Evolutionary conservation across 371 early-diverging fungal genomes (phyloP).

Genomic region (Pancytospora epiphaga): DNA sequence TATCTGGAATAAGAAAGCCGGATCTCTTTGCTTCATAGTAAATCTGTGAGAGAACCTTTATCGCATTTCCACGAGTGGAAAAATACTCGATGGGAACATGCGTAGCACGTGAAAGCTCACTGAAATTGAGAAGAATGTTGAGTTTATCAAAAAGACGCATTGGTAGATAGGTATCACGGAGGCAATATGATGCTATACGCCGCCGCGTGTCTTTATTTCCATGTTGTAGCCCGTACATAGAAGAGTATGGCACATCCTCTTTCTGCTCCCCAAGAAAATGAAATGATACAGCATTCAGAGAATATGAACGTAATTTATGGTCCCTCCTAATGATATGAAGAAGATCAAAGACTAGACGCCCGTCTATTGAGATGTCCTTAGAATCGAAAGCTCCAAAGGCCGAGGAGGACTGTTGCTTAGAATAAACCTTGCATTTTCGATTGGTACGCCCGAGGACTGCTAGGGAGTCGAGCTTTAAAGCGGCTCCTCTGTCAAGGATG

Average conservation of each 20-base stretch:
- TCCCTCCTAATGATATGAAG: constrained; percentile 87
- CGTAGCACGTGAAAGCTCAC: constrained; percentile 95
- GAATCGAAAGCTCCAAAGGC: constrained; percentile 80
- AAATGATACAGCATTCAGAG: constrained; percentile 87
- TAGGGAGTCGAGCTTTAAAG: constrained; percentile 67
- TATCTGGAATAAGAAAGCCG: constrained; percentile 77
- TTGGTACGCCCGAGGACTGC: constrained; percentile 70
- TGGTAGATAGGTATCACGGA: constrained; percentile 94
- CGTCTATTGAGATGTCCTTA: constrained; percentile 76
- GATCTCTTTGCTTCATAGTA: constrained; percentile 75
- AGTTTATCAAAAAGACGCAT: constrained; percentile 84
- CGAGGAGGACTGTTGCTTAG: constrained; percentile 74
- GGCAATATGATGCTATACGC: constrained; percentile 90
- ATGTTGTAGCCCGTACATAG: constrained; percentile 86
- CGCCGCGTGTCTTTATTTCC: constrained; percentile 84
- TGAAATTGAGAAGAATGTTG: constrained; percentile 87
- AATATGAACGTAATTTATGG: constrained; percentile 85
- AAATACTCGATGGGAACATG: constrained; percentile 85
- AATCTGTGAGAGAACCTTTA: constrained; percentile 89
- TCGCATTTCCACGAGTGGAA: constrained; percentile 83
- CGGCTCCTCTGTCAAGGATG: constrained; percentile 77
- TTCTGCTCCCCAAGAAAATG: constrained; percentile 95
- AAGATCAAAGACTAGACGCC: constrained; percentile 85
- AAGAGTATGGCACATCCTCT: constrained; percentile 95
- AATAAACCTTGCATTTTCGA: constrained; percentile 67